Evolutionary conservation across 2,329 filamentous ascomycete species (phyloP).

Genomic region (Thermochaetoides dissita): DNA sequence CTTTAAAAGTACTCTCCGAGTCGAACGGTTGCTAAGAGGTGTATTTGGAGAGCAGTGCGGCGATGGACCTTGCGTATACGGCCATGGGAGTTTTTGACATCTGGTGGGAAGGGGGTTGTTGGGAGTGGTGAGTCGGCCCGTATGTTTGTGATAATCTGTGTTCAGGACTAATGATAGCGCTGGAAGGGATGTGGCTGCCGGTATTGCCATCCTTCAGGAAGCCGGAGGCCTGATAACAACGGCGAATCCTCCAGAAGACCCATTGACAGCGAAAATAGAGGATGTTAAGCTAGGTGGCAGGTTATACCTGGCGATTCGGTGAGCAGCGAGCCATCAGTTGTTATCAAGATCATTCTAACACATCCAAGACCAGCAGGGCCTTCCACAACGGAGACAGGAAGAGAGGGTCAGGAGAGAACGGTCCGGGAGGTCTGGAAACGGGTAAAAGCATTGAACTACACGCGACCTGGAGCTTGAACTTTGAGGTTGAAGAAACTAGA

Average conservation of each 20-base stretch:
- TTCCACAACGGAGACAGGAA: conserved; percentile 44
- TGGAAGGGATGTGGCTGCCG: conserved; percentile 57
- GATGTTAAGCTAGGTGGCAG: conserved; percentile 51
- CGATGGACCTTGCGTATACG: conserved; percentile 59
- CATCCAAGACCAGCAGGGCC: conserved; percentile 46
- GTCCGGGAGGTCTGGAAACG: conserved; percentile 61
- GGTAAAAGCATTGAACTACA: conserved; percentile 52
- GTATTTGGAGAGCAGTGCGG: conserved; percentile 36
- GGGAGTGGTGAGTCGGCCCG: conserved; percentile 49
- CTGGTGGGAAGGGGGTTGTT: conserved; percentile 72
- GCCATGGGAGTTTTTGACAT: conserved; percentile 66
- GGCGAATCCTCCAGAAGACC: conserved; percentile 53
- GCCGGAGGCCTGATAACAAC: conserved; percentile 62
- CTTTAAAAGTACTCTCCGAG: neutral
- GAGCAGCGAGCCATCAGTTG: conserved; percentile 10
- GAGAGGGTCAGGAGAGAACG: conserved; percentile 54
- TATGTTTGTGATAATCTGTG: too few species aligned
- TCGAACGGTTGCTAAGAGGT: neutral
- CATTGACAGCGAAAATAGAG: conserved; percentile 39
- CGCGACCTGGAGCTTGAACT: conserved; percentile 41
- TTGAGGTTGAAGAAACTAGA: neutral
- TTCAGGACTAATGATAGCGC: neutral
- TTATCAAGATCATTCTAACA: too few species aligned
- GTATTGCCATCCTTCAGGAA: conserved; percentile 58
- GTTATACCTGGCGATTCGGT: conserved; percentile 57